Percentiles rank a stretch among this genome's conserved stretches.
Conservation (phyloP, 306 rosid species). For the Prunus mira region DNA sequence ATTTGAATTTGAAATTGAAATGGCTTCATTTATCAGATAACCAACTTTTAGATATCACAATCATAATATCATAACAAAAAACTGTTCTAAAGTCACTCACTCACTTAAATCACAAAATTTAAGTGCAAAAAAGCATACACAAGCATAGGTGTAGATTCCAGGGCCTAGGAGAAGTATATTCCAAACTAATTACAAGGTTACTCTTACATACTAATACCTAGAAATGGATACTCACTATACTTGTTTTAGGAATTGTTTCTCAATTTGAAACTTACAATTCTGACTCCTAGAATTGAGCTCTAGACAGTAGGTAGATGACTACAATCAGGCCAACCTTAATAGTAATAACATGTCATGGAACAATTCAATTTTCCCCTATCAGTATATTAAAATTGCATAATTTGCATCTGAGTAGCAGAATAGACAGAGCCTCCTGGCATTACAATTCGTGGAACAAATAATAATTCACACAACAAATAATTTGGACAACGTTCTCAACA, state of each 20-base stretch:
- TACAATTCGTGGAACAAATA: neutral
- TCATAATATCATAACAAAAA: neutral
- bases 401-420: neutral
- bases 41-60: neutral
- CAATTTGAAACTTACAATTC: neutral
- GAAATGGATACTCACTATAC: neutral
- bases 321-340: neutral
- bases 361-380: neutral
- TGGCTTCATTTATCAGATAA: too few relatives aligned
- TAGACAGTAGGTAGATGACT: neutral
- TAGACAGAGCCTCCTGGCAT: neutral
- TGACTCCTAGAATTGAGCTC: neutral
- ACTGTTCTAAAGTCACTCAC: neutral
- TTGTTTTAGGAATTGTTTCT: neutral
- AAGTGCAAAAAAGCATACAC: neutral
- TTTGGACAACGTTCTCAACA: neutral
- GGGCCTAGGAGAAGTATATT: neutral
- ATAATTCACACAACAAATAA: neutral
- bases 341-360: neutral
- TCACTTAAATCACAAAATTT: neutral
- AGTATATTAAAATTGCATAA: neutral
- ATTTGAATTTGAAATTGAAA: too few relatives aligned
- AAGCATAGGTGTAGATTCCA: neutral
- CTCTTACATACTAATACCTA: neutral
- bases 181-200: neutral